Conservation (phyloP, 2,329 filamentous ascomycete genomes). For the Colletotrichum sp. region DNA sequence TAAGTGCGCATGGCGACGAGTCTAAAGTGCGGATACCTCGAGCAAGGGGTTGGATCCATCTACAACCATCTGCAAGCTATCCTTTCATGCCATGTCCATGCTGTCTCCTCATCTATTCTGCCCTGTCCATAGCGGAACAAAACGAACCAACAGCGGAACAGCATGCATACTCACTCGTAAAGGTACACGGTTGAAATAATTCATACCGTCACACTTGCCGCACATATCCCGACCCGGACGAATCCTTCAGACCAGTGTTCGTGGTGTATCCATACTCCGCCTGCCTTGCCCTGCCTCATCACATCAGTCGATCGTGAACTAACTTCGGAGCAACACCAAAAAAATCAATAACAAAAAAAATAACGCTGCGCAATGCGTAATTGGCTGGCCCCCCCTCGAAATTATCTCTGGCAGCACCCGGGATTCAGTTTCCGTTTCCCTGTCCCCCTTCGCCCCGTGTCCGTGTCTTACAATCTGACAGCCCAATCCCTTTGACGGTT, state of each 20-base stretch:
- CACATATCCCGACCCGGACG: background rate
- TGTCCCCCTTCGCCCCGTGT: background rate
- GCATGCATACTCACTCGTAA: background rate
- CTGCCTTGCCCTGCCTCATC: background rate
- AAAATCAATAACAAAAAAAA: background rate
- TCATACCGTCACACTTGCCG: background rate
- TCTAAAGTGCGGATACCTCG: slow-evolving; percentile 16
- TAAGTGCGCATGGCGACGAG: slow-evolving; percentile 6
- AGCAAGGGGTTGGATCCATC: slow-evolving; percentile 1
- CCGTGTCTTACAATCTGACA: background rate
- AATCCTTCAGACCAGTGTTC: background rate
- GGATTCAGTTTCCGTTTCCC: background rate
- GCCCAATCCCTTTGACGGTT: background rate
- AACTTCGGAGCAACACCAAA: background rate
- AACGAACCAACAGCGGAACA: slow-evolving; percentile 4
- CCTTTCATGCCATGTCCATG: background rate
- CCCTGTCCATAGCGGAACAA: background rate
- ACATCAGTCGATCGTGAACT: background rate
- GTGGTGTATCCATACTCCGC: background rate
- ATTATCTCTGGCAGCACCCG: background rate
- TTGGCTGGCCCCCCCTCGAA: background rate
- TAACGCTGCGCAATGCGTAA: background rate
- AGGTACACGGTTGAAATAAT: background rate
- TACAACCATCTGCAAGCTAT: background rate
- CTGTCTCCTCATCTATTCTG: background rate